Conservation (phyloP, 345 rosid species). For the Rhodomyrtus tomentosa region DNA sequence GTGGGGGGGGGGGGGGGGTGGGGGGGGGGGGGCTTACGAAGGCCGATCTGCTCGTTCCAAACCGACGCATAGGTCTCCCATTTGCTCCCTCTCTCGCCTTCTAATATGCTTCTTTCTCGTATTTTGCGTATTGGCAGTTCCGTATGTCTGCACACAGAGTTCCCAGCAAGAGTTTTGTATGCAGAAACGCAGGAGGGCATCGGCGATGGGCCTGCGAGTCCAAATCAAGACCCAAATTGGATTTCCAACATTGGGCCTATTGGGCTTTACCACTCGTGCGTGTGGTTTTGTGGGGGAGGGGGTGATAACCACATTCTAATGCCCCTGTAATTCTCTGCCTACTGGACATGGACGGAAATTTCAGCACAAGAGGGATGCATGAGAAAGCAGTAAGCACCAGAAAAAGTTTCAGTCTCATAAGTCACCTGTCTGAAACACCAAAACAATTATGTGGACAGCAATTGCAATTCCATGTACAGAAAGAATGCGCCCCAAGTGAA, state of each 20-base stretch:
- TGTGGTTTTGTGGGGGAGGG: too few species aligned
- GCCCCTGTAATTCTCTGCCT: background rate
- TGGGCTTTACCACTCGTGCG: background rate
- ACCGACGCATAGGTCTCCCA: background rate
- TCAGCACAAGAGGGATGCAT: background rate
- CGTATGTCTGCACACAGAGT: background rate
- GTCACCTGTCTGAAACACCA: background rate
- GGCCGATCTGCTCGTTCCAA: background rate
- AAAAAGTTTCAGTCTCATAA: background rate
- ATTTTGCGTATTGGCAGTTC: background rate
- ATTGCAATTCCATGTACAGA: background rate
- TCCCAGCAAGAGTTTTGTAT: background rate
- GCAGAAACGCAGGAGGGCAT: background rate
- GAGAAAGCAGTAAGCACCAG: background rate
- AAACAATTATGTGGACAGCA: background rate
- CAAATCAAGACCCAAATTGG: background rate
- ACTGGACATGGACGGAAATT: background rate
- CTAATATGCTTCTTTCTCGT: background rate
- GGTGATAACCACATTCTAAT: background rate
- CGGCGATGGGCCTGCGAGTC: background rate
- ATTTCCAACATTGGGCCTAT: background rate
- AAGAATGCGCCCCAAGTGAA: background rate
- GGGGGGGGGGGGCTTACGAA: background rate
- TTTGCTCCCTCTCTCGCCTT: background rate
- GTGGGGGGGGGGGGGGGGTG: too few species aligned